Evolutionary conservation across 179 eudicot genomes (phyloP).

Genomic region (Carnegiea gigantea): DNA sequence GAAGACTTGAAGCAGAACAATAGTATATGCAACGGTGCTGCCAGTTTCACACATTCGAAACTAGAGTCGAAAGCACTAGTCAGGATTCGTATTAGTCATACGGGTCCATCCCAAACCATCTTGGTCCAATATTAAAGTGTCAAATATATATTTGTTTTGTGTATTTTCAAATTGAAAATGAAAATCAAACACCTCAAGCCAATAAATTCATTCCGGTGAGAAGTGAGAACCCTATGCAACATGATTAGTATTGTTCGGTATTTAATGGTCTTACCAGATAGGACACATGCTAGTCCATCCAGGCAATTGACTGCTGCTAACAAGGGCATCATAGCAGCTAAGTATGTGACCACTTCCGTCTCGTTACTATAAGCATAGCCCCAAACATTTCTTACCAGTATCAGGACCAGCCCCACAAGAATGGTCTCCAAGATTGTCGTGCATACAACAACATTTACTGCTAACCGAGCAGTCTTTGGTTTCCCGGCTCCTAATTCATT

Average conservation of each 20-base stretch:
- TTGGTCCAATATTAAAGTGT: too few relatives aligned
- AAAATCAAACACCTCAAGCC: too few relatives aligned
- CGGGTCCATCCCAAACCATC: too few relatives aligned
- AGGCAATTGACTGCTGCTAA: constrained; percentile 17
- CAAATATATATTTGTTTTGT: too few relatives aligned
- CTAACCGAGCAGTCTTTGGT: constrained; percentile 30
- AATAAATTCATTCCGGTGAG: too few relatives aligned
- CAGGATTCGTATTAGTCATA: too few relatives aligned
- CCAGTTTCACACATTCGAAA: too few relatives aligned
- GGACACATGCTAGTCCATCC: constrained; percentile 27
- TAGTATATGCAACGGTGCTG: too few relatives aligned
- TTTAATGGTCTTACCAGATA: constrained; percentile 19
- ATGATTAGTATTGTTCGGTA: neutral
- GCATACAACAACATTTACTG: constrained; percentile 28
- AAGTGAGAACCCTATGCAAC: too few relatives aligned
- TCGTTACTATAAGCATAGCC: constrained; percentile 27
- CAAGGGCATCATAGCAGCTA: constrained; percentile 23
- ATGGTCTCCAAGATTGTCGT: constrained; percentile 31
- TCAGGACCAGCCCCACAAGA: constrained; percentile 13
- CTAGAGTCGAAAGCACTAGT: too few relatives aligned
- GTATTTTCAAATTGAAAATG: too few relatives aligned
- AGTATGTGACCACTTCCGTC: constrained; percentile 24
- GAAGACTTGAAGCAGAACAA: too few relatives aligned
- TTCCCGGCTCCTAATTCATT: constrained; percentile 51
- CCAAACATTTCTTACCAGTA: constrained; percentile 20